Conservation (phyloP, 345 rosid genomes). For the Rhizophora apiculata region DNA sequence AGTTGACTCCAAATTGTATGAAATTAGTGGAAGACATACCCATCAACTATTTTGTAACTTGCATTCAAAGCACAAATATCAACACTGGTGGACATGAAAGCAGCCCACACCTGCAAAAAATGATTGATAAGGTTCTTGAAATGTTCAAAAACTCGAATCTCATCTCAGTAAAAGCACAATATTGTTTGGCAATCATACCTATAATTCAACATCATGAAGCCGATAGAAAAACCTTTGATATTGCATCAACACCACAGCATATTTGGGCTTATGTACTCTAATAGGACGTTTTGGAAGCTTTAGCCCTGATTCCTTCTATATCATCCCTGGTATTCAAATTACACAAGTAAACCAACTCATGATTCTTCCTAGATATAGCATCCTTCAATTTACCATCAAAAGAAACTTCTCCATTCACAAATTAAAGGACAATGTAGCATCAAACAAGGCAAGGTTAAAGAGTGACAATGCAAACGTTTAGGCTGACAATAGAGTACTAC, state of each 20-base stretch:
- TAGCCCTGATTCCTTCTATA: conserved; percentile 85
- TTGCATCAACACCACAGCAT: too few relatives aligned
- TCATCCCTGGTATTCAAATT: conserved; percentile 68
- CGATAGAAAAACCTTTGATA: neutral
- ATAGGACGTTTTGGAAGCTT: conserved; percentile 29
- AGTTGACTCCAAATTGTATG: conserved; percentile 11
- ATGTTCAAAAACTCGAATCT: neutral
- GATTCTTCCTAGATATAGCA: conserved; percentile 67
- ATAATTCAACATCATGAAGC: conserved; percentile 42
- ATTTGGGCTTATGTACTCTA: too few relatives aligned
- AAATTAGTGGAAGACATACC: too few relatives aligned
- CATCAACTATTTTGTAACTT: neutral
- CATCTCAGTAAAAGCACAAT: too few relatives aligned
- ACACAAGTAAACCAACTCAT: conserved; percentile 71
- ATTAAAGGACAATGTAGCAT: conserved; percentile 26
- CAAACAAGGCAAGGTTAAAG: neutral
- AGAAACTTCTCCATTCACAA: conserved; percentile 96
- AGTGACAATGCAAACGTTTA: conserved; percentile 1
- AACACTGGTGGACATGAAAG: too few relatives aligned
- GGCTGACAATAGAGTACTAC: neutral
- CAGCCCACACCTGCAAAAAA: too few relatives aligned
- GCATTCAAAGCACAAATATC: conserved; percentile 7
- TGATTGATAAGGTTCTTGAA: too few relatives aligned
- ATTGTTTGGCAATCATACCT: too few relatives aligned
- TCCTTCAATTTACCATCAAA: conserved; percentile 83